Evolutionary conservation across 1,284 basidiomycete genomes (phyloP), one percentile per base, ranked within the genome.

Genomic region (Fomitopsis schrenkii): DNA sequence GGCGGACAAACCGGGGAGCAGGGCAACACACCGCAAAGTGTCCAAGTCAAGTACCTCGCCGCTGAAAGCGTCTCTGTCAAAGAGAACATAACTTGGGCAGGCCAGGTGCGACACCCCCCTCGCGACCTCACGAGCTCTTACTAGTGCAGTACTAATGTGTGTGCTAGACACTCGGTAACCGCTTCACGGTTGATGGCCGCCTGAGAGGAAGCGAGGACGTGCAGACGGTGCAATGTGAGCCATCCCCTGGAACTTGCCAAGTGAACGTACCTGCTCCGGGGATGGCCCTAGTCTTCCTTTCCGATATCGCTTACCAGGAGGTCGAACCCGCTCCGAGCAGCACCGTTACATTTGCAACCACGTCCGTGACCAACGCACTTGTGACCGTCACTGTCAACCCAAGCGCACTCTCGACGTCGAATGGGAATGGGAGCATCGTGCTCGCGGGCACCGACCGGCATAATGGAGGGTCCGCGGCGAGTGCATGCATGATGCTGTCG

Each of bases 41-140:
- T n/a, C 41, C 38, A 61, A 36, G 54, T 69, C 58, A 84, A 81
- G 67, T 84, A 85, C 67, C 77, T 89, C 41, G 64, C 72, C 4
- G 82, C 87, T 12, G 68, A 73, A 0, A 82, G 74, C 0, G 85
- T 91, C 2, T 76, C 82, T 4, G 81, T 85, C 63, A 90, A 89
- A 68, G 79, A 78, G 64, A 87, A 90, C 71, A 85, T 91, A 67
- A 89, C 86, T 0, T 94, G 91, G 90, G 85, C 83, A 35, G 81
- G 81, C 1, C 86, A 84, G 74, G 82, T 80, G 59, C 19, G 61
- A 35, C 38, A 30, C n/a, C 22, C 22, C 22, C 22, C 22, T 22
- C 9, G 26, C n/a, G 3, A 42, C 26, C 50, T 15, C 17, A 35
- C 2, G 1, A 2, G 38, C 17, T 17, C 41, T 10, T 6, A 42